Percentiles rank a stretch among this genome's conserved stretches.
These are phyloP conservation scores for Vanderwaltozyma tropicalis DNA, from an alignment of 805 yeast genomes.

Conservation along the genomic window DNA sequence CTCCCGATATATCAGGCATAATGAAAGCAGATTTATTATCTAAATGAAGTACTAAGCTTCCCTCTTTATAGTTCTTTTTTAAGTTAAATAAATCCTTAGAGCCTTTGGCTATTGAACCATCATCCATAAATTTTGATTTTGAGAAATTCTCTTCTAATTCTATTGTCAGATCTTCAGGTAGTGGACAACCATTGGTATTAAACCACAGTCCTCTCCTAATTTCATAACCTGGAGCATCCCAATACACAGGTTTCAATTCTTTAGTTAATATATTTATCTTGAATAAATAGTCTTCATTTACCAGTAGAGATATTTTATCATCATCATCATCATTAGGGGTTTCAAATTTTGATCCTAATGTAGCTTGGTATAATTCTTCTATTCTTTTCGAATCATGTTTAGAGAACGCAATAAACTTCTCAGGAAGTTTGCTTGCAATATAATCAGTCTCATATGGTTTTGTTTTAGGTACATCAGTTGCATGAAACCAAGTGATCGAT, in stretches of 20 bases:
- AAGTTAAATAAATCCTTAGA: constrained; percentile 9
- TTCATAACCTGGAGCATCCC: constrained; percentile 82
- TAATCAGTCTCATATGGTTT: constrained; percentile 57
- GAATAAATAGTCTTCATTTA: constrained; percentile 72
- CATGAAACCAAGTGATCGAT: constrained; percentile 64
- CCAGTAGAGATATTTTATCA: constrained; percentile 37
- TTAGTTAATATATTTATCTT: constrained; percentile 52
- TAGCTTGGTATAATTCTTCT: constrained; percentile 35
- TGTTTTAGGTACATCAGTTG: constrained; percentile 62
- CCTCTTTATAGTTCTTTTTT: constrained; percentile 5
- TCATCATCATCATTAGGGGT: not conserved
- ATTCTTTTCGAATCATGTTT: constrained; percentile 49
- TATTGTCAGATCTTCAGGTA: constrained; percentile 38
- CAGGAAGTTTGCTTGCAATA: constrained; percentile 39
- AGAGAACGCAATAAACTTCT: constrained; percentile 59
- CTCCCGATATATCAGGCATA: constrained; percentile 35
- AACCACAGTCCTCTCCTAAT: constrained; percentile 86
- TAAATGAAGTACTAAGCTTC: constrained; percentile 27
- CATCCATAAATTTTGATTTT: constrained; percentile 30
- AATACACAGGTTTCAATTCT: constrained; percentile 59
- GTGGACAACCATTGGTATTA: constrained; percentile 43
- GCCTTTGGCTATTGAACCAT: constrained; percentile 5
- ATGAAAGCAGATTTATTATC: constrained; percentile 38
- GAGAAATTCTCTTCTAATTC: constrained; percentile 38
- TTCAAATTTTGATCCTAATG: not conserved